Conservation (phyloP, 192 early-diverging fungal genomes). For the Coemansia sp. region DNA sequence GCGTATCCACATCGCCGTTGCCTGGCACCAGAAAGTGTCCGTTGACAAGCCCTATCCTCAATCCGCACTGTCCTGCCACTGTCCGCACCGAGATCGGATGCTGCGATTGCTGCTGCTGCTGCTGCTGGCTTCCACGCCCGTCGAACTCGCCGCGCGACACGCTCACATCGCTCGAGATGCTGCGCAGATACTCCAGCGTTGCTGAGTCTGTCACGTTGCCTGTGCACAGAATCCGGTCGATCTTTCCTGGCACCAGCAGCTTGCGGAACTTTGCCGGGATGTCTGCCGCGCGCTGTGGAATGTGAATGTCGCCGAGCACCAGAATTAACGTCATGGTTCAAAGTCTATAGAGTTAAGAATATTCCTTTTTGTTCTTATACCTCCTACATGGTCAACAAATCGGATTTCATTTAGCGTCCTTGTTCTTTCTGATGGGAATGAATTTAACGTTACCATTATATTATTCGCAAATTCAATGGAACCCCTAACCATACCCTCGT, state of each 20-base stretch:
- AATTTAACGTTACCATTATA: no score
- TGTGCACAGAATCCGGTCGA: conserved; percentile 91
- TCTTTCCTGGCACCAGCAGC: conserved; percentile 92
- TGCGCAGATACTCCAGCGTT: conserved; percentile 84
- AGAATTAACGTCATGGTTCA: conserved; percentile 67
- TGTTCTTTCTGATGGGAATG: no score
- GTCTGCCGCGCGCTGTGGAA: conserved; percentile 87
- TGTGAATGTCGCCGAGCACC: conserved; percentile 92
- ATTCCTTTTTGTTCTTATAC: background rate
- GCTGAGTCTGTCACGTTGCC: conserved; percentile 86
- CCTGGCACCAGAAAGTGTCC: conserved; percentile 78
- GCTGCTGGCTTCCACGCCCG: conserved; percentile 32
- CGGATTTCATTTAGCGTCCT: no score
- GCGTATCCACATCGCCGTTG: conserved; percentile 65
- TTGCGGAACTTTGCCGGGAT: conserved; percentile 92
- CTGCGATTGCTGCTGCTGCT: background rate
- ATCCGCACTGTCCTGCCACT: conserved; percentile 42
- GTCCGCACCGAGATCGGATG: conserved; percentile 70
- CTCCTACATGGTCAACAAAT: no score
- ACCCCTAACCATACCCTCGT: no score
- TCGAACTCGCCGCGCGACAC: conserved; percentile 85
- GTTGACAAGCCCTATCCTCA: conserved; percentile 77
- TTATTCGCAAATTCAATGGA: no score
- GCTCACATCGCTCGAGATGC: conserved; percentile 73
- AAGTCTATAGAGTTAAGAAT: background rate